These are phyloP conservation scores for Glaciozyma martinii DNA, from an alignment of 768 basidiomycete species.

Conservation along the genomic window DNA sequence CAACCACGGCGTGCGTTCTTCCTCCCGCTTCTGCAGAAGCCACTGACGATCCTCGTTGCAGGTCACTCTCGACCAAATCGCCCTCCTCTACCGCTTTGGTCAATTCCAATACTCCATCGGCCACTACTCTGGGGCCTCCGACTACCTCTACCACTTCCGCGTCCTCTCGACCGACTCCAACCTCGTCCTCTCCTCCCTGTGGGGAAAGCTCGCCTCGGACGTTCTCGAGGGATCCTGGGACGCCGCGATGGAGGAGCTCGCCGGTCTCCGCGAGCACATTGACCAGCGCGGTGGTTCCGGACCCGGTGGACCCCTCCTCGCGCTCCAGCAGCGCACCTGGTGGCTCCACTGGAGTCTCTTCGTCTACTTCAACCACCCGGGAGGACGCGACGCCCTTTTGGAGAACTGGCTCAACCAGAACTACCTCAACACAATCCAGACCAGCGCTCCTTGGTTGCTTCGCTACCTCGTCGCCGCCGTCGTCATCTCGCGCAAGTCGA, in stretches of 20 bases:
- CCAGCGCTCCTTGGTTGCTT: constrained; percentile 84
- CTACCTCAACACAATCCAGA: constrained; percentile 98
- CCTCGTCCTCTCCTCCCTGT: constrained; percentile 90
- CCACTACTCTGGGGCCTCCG: constrained; percentile 89
- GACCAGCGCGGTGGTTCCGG: constrained; percentile 54
- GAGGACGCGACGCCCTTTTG: constrained; percentile 81
- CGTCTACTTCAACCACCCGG: constrained; percentile 93
- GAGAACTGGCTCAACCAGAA: constrained; percentile 94
- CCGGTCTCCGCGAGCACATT: constrained; percentile 84
- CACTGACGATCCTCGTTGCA: constrained; percentile 37
- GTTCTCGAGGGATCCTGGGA: constrained; percentile 94
- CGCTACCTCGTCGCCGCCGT: constrained; percentile 90
- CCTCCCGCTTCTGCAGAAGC: neutral
- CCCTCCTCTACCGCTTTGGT: constrained; percentile 91
- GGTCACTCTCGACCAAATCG: constrained; percentile 93
- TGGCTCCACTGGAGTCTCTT: constrained; percentile 96
- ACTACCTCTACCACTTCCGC: constrained; percentile 98
- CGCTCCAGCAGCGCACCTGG: constrained; percentile 92
- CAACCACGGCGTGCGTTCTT: constrained; percentile 63
- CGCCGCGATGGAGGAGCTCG: constrained; percentile 86
- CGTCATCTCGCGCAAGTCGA: constrained; percentile 74
- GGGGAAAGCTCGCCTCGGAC: constrained; percentile 96
- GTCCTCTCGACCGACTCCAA: constrained; percentile 88
- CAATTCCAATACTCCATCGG: constrained; percentile 99
- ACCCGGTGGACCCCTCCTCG: constrained; percentile 52